Percentiles rank a stretch among this genome's conserved stretches.
Conservation (phyloP, 139 green algal genomes). For the Zygnema circumcarinatum region DNA sequence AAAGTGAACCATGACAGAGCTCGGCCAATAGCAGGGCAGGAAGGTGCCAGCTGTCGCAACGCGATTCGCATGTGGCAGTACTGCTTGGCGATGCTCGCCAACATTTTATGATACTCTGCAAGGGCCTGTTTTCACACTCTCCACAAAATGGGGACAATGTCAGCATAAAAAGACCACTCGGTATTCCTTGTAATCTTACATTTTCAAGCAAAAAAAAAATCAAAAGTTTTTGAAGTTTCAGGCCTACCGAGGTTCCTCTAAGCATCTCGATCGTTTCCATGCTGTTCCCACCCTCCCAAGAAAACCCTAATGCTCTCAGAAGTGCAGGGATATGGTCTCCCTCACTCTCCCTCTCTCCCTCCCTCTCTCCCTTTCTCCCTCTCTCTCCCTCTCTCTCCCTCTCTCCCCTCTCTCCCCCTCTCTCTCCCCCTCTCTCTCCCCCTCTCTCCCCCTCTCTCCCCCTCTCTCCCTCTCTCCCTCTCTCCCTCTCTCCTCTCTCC, state of each 20-base stretch:
- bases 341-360: not conserved
- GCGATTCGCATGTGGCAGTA: conserved; percentile 39
- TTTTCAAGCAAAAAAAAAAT: conserved; percentile 13
- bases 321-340: not conserved
- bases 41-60: conserved; percentile 8
- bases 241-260: conserved; percentile 5
- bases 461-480: too few relatives aligned
- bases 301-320: too few relatives aligned
- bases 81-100: conserved; percentile 42
- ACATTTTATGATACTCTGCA: conserved; percentile 29
- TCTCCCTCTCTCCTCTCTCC: not conserved
- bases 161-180: not conserved
- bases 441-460: not conserved
- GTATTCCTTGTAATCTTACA: not conserved
- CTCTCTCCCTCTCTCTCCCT: not conserved
- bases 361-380: not conserved
- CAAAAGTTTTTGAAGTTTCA: conserved; percentile 9
- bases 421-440: too few relatives aligned
- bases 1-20: conserved; percentile 42
- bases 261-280: conserved; percentile 18
- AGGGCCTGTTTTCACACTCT: conserved; percentile 22
- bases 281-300: not conserved
- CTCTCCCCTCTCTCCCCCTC: not conserved
- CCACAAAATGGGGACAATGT: too few relatives aligned
- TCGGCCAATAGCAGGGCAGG: not conserved